Conservation (phyloP, 2,329 filamentous ascomycete species). For the Claviceps sp. region DNA sequence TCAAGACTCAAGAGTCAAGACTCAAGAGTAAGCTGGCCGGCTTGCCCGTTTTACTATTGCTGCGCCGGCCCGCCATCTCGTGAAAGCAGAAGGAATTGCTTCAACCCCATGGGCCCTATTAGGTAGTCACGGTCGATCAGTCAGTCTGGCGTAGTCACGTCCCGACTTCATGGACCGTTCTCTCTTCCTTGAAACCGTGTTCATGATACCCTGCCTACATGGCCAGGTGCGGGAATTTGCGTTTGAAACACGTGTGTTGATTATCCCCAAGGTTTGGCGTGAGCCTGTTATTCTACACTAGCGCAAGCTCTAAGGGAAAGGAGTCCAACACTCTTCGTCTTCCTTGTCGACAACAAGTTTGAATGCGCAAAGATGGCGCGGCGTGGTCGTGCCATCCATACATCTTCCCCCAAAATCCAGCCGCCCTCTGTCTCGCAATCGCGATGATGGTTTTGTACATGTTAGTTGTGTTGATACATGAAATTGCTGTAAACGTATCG, state of each 20-base stretch:
- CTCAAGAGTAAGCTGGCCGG: background rate
- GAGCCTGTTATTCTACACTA: constrained; percentile 6
- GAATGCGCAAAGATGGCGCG: too few relatives aligned
- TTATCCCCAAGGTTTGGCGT: constrained; percentile 1
- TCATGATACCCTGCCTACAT: too few relatives aligned
- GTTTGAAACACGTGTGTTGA: background rate
- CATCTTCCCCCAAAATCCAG: constrained; percentile 18
- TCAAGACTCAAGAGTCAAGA: too few relatives aligned
- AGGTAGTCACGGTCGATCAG: too few relatives aligned
- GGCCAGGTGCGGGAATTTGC: too few relatives aligned
- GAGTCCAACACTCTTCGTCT: background rate
- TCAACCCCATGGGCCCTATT: too few relatives aligned
- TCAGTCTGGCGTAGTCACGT: too few relatives aligned
- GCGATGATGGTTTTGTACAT: constrained; percentile 12
- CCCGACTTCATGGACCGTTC: too few relatives aligned
- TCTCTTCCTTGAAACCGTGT: too few relatives aligned
- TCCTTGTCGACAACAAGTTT: constrained; percentile 1
- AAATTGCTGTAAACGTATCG: background rate
- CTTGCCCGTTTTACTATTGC: background rate
- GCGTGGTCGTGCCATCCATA: constrained; percentile 18
- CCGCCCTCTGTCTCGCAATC: constrained; percentile 11
- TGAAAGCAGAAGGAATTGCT: background rate
- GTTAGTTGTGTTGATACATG: constrained; percentile 4
- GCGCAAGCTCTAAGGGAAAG: background rate
- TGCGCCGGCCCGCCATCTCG: background rate